Conservation (phyloP, 129 eudicot genomes). For the Erigeron canadensis region DNA sequence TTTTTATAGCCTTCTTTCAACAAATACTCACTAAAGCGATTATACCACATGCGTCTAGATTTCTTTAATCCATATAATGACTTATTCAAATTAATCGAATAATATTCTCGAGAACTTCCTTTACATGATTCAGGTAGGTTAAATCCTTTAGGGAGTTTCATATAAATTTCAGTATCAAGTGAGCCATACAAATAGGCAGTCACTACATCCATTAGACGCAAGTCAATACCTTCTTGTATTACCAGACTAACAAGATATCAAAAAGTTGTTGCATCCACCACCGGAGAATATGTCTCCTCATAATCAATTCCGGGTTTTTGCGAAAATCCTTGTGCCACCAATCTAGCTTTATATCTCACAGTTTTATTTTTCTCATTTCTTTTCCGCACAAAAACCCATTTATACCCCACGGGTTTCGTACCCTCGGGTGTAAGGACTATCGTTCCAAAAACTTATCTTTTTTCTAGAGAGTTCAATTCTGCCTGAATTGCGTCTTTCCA, state of each 20-base stretch:
- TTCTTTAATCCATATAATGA: not conserved
- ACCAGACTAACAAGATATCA: not conserved
- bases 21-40: not conserved
- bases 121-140: not conserved
- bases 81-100: too few relatives aligned
- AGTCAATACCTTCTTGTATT: not conserved
- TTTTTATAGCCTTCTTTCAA: not conserved
- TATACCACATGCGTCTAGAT: not conserved
- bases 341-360: not conserved
- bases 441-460: too few relatives aligned
- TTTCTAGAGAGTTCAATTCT: too few relatives aligned
- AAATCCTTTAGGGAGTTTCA: slow-evolving; percentile 1
- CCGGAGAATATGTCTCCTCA: not conserved
- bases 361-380: not conserved
- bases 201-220: slow-evolving; percentile 9
- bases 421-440: too few relatives aligned
- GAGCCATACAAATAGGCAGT: slow-evolving; percentile 3
- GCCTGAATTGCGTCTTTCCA: too few relatives aligned
- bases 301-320: not conserved
- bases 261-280: slow-evolving; percentile 12
- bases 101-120: not conserved
- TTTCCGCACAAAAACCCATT: not conserved
- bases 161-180: not conserved
- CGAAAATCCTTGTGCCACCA: not conserved
- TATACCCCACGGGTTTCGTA: not conserved